Evolutionary conservation across 2,329 filamentous ascomycete species (phyloP).

Genomic region (Pochonia chlamydosporia): DNA sequence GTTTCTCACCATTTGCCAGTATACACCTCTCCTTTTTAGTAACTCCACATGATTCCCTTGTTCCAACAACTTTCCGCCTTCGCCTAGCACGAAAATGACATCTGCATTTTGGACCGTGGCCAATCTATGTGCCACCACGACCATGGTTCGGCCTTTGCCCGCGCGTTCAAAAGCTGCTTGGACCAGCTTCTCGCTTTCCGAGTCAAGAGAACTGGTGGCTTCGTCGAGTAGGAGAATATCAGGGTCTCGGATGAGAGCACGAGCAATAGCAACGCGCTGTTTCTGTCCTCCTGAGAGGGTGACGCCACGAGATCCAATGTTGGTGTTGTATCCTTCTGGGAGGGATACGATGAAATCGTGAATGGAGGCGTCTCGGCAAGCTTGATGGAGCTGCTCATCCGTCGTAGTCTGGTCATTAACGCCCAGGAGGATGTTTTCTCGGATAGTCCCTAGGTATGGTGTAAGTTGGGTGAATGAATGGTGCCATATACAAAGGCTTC

Average conservation of each 20-base stretch:
- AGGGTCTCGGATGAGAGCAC: conserved; percentile 62
- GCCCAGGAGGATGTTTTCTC: conserved; percentile 65
- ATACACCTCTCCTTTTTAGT: conserved; percentile 44
- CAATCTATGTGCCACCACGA: conserved; percentile 73
- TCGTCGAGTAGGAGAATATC: conserved; percentile 65
- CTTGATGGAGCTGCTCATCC: conserved; percentile 45
- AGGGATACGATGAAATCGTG: conserved; percentile 65
- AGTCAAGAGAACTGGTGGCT: conserved; percentile 65
- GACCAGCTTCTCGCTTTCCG: conserved; percentile 54
- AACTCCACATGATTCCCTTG: conserved; percentile 47
- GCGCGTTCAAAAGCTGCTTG: conserved; percentile 64
- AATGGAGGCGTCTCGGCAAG: conserved; percentile 58
- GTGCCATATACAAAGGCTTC: not conserved
- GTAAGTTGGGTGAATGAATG: not conserved
- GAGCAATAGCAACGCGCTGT: conserved; percentile 63
- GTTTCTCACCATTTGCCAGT: conserved; percentile 51
- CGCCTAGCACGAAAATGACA: conserved; percentile 72
- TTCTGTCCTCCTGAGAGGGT: conserved; percentile 67
- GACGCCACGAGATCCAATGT: conserved; percentile 61
- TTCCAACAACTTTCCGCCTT: conserved; percentile 51
- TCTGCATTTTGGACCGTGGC: conserved; percentile 75
- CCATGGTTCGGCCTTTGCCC: conserved; percentile 55
- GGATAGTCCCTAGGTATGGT: conserved; percentile 42
- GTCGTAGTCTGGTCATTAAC: conserved; percentile 48
- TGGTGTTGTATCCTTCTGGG: conserved; percentile 62